Conservation (phyloP, 768 basidiomycete species). For the Trametes villosa region DNA sequence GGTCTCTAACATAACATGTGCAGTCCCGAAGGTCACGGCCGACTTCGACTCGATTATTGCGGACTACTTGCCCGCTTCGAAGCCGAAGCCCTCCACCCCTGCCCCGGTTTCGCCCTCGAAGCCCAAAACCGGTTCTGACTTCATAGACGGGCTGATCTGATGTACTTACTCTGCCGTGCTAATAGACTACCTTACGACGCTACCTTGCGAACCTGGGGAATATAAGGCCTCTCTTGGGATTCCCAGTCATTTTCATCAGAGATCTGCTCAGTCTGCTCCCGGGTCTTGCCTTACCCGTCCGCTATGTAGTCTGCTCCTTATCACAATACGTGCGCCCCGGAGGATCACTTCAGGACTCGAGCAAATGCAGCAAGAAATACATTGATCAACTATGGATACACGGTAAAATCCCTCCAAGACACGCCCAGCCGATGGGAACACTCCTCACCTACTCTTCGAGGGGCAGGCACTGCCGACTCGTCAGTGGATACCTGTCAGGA, state of each 20-base stretch:
- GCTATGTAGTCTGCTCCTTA: too few relatives aligned
- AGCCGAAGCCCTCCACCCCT: conserved; percentile 19
- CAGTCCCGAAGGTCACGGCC: conserved; percentile 46
- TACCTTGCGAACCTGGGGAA: too few relatives aligned
- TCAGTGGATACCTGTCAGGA: not conserved
- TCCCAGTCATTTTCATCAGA: too few relatives aligned
- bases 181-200: conserved; percentile 5
- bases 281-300: too few relatives aligned
- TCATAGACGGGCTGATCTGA: conserved; percentile 28
- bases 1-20: conserved; percentile 13
- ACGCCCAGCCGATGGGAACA: not conserved
- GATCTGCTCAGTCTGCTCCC: too few relatives aligned
- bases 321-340: too few relatives aligned
- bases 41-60: conserved; percentile 77
- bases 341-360: too few relatives aligned
- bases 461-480: conserved; percentile 28
- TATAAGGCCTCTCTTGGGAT: too few relatives aligned
- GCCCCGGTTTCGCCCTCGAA: conserved; percentile 17
- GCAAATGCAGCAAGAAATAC: conserved; percentile 21
- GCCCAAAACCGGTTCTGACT: conserved; percentile 26
- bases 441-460: conserved; percentile 28
- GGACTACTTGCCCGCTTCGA: conserved; percentile 63
- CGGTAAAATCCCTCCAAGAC: not conserved
- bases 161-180: conserved; percentile 7
- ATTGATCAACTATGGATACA: conserved; percentile 16